Evolutionary conservation across 768 basidiomycete genomes (phyloP).

Genomic region (Amanita fuliginea): DNA sequence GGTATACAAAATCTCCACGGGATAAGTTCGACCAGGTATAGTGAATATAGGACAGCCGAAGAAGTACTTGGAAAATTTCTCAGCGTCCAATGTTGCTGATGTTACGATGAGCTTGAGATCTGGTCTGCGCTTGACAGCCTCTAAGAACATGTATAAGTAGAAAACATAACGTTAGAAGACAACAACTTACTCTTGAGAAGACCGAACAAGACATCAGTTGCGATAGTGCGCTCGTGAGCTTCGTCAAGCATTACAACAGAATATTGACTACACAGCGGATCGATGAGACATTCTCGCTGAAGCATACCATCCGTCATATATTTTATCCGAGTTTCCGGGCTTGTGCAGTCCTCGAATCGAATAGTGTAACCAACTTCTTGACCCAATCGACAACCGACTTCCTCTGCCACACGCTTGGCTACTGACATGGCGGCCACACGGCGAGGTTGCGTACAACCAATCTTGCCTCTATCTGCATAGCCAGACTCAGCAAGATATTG

Average conservation of each 20-base stretch:
- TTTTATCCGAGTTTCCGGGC: constrained; percentile 97
- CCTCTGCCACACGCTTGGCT: constrained; percentile 96
- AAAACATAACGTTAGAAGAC: background rate
- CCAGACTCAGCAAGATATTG: constrained; percentile 96
- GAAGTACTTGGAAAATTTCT: constrained; percentile 99
- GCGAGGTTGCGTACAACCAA: constrained; percentile 97
- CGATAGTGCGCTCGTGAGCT: constrained; percentile 96
- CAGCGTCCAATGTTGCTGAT: constrained; percentile 97
- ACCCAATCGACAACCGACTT: constrained; percentile 94
- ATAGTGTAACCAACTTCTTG: constrained; percentile 98
- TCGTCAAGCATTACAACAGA: constrained; percentile 98
- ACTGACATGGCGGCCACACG: constrained; percentile 99
- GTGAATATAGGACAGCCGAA: constrained; percentile 98
- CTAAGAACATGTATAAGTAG: constrained; percentile 30
- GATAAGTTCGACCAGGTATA: constrained; percentile 98
- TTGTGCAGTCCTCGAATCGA: constrained; percentile 98
- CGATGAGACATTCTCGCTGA: constrained; percentile 92
- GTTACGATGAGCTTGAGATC: constrained; percentile 98
- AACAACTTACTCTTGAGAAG: constrained; percentile 70
- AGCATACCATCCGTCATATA: constrained; percentile 99
- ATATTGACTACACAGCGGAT: constrained; percentile 87
- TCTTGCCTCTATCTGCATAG: constrained; percentile 79
- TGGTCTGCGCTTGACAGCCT: constrained; percentile 88
- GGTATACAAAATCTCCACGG: constrained; percentile 96
- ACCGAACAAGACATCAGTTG: constrained; percentile 97